A percentile compares a stretch with the other conserved stretches of the same genome.
Evolutionary conservation across 2,329 filamentous ascomycete species (phyloP).

Genomic region (Aspergillus sp.): DNA sequence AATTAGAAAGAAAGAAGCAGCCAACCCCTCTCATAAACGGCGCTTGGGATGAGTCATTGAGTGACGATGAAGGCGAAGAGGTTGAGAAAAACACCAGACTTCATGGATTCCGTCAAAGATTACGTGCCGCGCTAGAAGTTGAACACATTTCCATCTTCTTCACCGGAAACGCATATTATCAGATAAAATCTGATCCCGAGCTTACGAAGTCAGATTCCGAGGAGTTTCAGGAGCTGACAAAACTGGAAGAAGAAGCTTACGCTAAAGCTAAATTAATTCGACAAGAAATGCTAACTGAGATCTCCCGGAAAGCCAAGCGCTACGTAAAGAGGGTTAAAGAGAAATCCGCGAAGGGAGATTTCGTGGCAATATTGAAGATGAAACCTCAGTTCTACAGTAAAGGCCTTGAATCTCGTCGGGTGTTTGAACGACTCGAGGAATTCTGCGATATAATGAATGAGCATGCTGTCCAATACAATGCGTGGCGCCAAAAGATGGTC

Average conservation of each 20-base stretch:
- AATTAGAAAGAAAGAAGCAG: constrained; percentile 42
- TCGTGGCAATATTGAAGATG: constrained; percentile 65
- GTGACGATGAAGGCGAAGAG: constrained; percentile 40
- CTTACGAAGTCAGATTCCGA: constrained; percentile 67
- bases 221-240: constrained; percentile 65
- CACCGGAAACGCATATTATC: constrained; percentile 77
- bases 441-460: constrained; percentile 67
- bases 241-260: constrained; percentile 70
- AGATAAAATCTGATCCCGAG: constrained; percentile 71
- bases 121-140: constrained; percentile 74
- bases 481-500: constrained; percentile 73
- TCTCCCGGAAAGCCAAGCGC: constrained; percentile 58
- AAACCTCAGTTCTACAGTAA: constrained; percentile 51
- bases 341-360: constrained; percentile 54
- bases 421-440: constrained; percentile 65
- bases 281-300: constrained; percentile 69
- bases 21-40: constrained; percentile 23
- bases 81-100: constrained; percentile 50
- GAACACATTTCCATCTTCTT: constrained; percentile 84
- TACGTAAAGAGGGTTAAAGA: constrained; percentile 64
- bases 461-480: constrained; percentile 69
- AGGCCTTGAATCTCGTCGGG: constrained; percentile 71
- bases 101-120: constrained; percentile 60
- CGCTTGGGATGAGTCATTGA: constrained; percentile 22
- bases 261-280: constrained; percentile 75